Evolutionary conservation across 163 green algal genomes (phyloP).

Genomic region (Picocystis sp.): DNA sequence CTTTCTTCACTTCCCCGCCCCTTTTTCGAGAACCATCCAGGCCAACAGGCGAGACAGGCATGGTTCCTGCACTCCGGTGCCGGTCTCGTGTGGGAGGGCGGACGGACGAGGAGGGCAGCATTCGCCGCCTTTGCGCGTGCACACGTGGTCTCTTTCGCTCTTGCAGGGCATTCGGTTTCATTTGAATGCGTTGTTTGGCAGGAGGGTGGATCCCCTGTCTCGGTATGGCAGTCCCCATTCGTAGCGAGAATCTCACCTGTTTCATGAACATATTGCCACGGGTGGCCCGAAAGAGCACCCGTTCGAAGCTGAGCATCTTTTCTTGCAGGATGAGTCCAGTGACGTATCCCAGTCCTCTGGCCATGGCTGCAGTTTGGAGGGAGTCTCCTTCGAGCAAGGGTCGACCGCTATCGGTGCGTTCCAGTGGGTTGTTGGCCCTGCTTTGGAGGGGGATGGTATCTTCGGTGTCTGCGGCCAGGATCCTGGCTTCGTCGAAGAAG

Average conservation of each 20-base stretch:
- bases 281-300: conserved; percentile 83
- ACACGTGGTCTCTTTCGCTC: too few species aligned
- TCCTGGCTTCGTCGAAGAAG: conserved; percentile 74
- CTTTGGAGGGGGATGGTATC: neutral
- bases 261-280: conserved; percentile 95
- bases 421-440: neutral
- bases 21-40: too few species aligned
- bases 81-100: too few species aligned
- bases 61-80: too few species aligned
- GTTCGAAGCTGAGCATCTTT: conserved; percentile 62
- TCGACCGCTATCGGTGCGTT: neutral
- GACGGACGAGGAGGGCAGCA: too few species aligned
- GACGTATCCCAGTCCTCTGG: conserved; percentile 54
- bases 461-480: conserved; percentile 6
- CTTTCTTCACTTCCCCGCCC: too few species aligned
- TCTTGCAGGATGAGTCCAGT: conserved; percentile 52
- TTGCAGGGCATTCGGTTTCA: too few species aligned
- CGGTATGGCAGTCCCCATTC: too few species aligned
- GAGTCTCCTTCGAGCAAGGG: conserved; percentile 1
- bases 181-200: too few species aligned
- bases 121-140: too few species aligned
- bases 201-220: too few species aligned
- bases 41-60: too few species aligned
- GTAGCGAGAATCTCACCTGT: neutral
- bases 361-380: neutral